Evolutionary conservation across 73 alveolate species (phyloP).

Genomic region (Paramecium biaurelia): DNA sequence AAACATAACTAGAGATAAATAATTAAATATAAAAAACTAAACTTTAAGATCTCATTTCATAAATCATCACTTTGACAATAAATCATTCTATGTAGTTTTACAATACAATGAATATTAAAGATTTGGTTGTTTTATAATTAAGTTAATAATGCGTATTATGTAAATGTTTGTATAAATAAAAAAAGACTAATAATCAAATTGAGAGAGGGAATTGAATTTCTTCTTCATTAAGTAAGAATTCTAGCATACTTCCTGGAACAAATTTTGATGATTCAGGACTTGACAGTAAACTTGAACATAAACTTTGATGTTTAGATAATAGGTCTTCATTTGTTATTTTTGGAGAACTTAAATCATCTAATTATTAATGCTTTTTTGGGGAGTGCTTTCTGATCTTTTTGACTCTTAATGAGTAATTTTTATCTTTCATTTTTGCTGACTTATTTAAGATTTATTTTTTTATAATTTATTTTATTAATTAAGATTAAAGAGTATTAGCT

Average conservation of each 20-base stretch:
- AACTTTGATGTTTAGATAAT: background rate
- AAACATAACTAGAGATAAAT: background rate
- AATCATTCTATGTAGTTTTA: background rate
- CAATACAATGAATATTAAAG: background rate
- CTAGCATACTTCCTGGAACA: constrained; percentile 6
- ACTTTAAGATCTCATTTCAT: background rate
- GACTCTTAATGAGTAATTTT: background rate
- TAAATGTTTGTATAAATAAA: background rate
- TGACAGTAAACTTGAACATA: background rate
- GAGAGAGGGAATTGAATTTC: background rate
- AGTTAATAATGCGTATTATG: background rate
- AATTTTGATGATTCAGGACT: constrained; percentile 2
- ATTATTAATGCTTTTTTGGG: background rate
- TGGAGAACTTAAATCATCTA: background rate
- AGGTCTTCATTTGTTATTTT: background rate
- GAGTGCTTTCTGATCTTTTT: background rate
- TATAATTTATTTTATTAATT: background rate
- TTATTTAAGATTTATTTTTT: background rate
- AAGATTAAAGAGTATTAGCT: background rate
- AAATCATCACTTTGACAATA: background rate
- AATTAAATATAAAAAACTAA: background rate
- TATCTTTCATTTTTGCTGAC: constrained; percentile 1
- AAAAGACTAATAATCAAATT: background rate
- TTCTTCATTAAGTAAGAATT: background rate
- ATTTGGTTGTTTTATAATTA: background rate